Evolutionary conservation across 768 basidiomycete genomes (phyloP).

Genomic region (Psilocybe cyanescens): DNA sequence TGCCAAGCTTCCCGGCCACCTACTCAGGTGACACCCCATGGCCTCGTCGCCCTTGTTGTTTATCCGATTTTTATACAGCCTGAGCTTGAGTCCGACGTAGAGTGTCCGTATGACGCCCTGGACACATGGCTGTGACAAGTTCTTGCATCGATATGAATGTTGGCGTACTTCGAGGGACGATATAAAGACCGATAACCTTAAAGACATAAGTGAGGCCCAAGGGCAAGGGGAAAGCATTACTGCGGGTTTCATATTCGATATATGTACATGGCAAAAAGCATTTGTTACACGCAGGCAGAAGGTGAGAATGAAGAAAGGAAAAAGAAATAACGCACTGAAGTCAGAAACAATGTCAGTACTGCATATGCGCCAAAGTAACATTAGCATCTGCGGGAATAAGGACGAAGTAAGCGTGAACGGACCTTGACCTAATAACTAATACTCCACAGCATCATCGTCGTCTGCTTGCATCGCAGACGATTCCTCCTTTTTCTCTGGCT

Average conservation of each 20-base stretch:
- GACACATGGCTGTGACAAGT: too few relatives aligned
- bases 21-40: neutral
- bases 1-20: neutral
- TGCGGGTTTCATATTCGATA: neutral
- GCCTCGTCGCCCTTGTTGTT: neutral
- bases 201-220: neutral
- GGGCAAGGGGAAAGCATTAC: neutral
- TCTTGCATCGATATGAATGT: too few relatives aligned
- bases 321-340: constrained; percentile 27
- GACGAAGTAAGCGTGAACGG: constrained; percentile 2
- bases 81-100: neutral
- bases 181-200: too few relatives aligned
- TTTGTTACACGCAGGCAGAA: constrained; percentile 14
- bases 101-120: neutral
- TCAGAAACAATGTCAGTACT: constrained; percentile 18
- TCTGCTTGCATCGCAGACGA: constrained; percentile 60
- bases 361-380: constrained; percentile 8
- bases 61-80: neutral
- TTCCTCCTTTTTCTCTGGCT: constrained; percentile 57
- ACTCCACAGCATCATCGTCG: constrained; percentile 84
- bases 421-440: constrained; percentile 46
- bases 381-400: neutral
- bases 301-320: constrained; percentile 17
- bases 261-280: constrained; percentile 6
- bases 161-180: too few relatives aligned